Percentiles rank a stretch among this genome's conserved stretches.
phyloP scores from a whole-genome alignment of 352 stramenopile genomes.

The Phytophthora parvispora region DNA sequence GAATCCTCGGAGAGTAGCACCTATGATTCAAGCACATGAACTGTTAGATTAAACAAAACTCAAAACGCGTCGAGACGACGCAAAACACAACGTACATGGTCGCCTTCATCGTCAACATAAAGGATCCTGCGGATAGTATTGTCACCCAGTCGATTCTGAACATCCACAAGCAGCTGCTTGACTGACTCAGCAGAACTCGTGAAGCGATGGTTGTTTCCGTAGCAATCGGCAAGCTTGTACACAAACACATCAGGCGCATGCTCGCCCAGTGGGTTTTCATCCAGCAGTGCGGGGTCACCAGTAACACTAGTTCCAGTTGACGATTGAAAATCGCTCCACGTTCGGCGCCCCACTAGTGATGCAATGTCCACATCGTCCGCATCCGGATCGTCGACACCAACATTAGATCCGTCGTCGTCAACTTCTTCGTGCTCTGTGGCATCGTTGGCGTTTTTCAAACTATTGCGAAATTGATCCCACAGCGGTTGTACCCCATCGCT shows the following conservation, averaged over 20 bases:
- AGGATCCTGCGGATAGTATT: conserved; percentile 82
- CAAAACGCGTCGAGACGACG: not conserved
- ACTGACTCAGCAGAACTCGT: conserved; percentile 85
- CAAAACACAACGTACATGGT: conserved; percentile 64
- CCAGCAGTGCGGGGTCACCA: conserved; percentile 30
- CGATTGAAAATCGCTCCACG: conserved; percentile 61
- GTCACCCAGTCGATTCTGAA: conserved; percentile 79
- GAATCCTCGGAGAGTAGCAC: conserved; percentile 84
- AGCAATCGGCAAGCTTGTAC: conserved; percentile 87
- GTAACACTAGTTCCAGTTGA: conserved; percentile 33
- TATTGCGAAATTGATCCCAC: conserved; percentile 82
- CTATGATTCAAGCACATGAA: conserved; percentile 31
- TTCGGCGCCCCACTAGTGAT: conserved; percentile 46
- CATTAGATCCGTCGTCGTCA: conserved; percentile 46
- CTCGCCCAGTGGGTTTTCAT: conserved; percentile 43
- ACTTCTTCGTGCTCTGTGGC: conserved; percentile 35
- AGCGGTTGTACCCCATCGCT: conserved; percentile 79
- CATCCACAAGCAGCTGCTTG: conserved; percentile 73
- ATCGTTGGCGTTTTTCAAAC: conserved; percentile 52
- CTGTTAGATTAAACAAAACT: conserved; percentile 1
- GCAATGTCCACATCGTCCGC: conserved; percentile 33
- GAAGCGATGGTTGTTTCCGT: conserved; percentile 88
- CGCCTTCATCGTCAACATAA: conserved; percentile 87
- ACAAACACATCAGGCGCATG: conserved; percentile 70
- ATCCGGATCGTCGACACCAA: conserved; percentile 42